Evolutionary conservation across 495 filamentous ascomycete genomes (phyloP).

Genomic region (Immersiella caudata): DNA sequence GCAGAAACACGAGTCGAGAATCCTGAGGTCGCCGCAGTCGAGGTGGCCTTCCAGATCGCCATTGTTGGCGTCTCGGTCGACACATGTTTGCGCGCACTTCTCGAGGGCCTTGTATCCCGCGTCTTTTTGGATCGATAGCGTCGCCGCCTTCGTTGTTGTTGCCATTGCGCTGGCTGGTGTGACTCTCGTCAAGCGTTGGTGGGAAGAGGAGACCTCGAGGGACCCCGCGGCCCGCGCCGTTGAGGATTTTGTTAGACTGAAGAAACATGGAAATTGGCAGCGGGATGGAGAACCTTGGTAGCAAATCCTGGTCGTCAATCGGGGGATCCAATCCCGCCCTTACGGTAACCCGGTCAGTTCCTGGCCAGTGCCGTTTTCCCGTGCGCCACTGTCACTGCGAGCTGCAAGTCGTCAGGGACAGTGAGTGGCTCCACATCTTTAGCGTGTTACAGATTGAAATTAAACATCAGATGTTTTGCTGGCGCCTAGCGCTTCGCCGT

Average conservation of each 20-base stretch:
- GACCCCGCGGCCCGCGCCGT: neutral
- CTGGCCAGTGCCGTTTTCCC: neutral
- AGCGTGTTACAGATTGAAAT: conserved; percentile 6
- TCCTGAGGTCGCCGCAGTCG: conserved; percentile 8
- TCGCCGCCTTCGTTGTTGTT: neutral
- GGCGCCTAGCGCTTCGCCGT: neutral
- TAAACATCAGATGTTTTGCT: neutral
- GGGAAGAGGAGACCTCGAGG: neutral
- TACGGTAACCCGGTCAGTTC: neutral
- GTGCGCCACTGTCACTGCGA: neutral
- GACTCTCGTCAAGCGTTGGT: too few relatives aligned
- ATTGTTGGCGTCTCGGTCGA: conserved; percentile 7
- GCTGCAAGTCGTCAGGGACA: neutral
- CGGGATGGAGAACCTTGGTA: neutral
- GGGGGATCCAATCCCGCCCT: neutral
- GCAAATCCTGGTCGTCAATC: conserved; percentile 1
- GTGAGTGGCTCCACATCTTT: neutral
- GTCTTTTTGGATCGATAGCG: conserved; percentile 4
- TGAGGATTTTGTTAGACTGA: conserved; percentile 3
- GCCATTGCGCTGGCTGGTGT: conserved; percentile 3
- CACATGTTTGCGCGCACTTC: conserved; percentile 6
- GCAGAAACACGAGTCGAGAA: conserved; percentile 12
- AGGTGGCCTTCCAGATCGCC: conserved; percentile 4
- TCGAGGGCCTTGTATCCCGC: neutral
- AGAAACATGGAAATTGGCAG: neutral